Evolutionary conservation across 1,139 yeast genomes (phyloP).

Genomic region (Geotrichum candidum): DNA sequence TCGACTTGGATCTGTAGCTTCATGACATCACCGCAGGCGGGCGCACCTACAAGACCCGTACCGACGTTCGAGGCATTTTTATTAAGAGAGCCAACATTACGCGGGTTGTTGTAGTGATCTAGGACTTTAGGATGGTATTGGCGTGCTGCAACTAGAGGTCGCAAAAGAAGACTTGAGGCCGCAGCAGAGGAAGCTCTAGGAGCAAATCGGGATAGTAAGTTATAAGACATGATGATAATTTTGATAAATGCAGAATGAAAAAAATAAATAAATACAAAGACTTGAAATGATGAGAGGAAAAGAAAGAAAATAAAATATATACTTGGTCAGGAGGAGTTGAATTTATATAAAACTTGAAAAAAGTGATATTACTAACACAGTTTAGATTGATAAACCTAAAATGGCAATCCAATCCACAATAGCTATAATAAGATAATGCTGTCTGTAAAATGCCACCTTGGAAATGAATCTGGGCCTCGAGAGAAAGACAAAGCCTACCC

Average conservation of each 20-base stretch:
- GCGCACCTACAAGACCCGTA: conserved; percentile 94
- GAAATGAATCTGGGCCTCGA: too few relatives aligned
- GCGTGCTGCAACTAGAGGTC: conserved; percentile 9
- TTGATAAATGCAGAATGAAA: background rate
- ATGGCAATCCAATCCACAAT: background rate
- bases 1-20: conserved; percentile 93
- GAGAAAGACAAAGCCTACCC: too few relatives aligned
- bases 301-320: background rate
- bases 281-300: background rate
- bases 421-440: too few relatives aligned
- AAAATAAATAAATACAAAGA: too few relatives aligned
- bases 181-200: background rate
- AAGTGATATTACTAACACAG: background rate
- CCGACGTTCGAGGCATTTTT: conserved; percentile 78
- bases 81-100: conserved; percentile 91
- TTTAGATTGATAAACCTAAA: background rate
- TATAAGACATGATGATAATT: background rate
- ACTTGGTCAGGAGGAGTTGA: background rate
- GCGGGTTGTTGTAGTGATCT: conserved; percentile 93
- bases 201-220: background rate
- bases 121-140: conserved; percentile 43
- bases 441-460: too few relatives aligned
- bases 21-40: conserved; percentile 99
- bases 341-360: background rate
- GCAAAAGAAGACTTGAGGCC: background rate